Conservation (phyloP, 2,329 filamentous ascomycete genomes). For the Trichoderma aggressivum region DNA sequence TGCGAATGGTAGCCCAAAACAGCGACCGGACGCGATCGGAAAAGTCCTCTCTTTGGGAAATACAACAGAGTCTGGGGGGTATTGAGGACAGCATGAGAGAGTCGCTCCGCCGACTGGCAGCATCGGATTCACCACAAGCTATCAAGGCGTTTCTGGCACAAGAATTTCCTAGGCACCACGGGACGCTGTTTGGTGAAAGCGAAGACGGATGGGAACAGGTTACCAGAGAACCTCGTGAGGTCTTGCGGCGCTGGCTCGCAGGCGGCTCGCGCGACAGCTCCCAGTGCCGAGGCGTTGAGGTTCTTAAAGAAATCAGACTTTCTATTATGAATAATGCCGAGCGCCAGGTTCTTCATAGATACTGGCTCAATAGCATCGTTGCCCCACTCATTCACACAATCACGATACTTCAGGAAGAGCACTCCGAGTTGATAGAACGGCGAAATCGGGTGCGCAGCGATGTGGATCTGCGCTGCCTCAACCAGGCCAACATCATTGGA, state of each 20-base stretch:
- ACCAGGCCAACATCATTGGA: slow-evolving; percentile 32
- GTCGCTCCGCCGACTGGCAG: background rate
- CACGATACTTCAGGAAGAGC: background rate
- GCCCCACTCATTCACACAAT: background rate
- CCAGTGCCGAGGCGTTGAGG: background rate
- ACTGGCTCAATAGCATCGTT: slow-evolving; percentile 12
- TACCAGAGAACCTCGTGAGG: background rate
- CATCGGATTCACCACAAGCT: background rate
- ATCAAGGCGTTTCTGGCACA: background rate
- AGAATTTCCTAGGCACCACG: background rate
- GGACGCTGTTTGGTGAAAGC: background rate
- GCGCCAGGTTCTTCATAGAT: background rate
- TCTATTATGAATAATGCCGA: slow-evolving; percentile 16
- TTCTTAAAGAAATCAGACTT: background rate
- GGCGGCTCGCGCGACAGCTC: background rate
- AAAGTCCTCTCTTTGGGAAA: background rate
- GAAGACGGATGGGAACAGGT: slow-evolving; percentile 11
- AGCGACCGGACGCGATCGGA: slow-evolving; percentile 39
- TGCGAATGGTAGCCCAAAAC: slow-evolving; percentile 38
- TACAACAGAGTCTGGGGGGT: background rate
- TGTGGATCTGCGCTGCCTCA: slow-evolving; percentile 32
- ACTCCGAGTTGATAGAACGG: background rate
- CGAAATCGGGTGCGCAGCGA: slow-evolving; percentile 19
- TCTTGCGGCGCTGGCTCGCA: background rate
- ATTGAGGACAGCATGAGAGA: background rate